These are phyloP conservation scores for Fusarium mangiferae DNA, from an alignment of 2,329 filamentous ascomycete genomes.

Conservation along the genomic window DNA sequence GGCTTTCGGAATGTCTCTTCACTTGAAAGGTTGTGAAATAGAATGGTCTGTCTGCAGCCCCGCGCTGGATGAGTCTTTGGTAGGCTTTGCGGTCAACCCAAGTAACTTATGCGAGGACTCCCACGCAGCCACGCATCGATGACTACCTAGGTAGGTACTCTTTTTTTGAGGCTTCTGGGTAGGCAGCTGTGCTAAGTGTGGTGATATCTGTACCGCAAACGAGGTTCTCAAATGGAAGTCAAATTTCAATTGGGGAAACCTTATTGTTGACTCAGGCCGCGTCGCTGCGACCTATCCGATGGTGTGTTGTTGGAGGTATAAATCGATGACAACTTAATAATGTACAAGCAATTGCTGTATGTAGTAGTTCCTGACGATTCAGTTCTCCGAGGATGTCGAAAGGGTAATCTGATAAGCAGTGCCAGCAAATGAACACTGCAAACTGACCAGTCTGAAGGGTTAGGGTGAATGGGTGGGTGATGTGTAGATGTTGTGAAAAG, in stretches of 20 bases:
- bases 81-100: conserved; percentile 1
- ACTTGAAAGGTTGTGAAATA: background rate
- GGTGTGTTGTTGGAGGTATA: background rate
- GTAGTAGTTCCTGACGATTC: background rate
- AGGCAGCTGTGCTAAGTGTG: background rate
- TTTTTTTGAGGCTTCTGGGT: background rate
- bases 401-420: background rate
- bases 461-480: background rate
- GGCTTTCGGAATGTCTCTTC: background rate
- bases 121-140: conserved; percentile 9
- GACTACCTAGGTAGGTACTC: background rate
- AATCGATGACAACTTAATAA: background rate
- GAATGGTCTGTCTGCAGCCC: background rate
- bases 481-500: conserved; percentile 10
- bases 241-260: background rate
- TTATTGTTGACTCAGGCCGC: conserved; percentile 2
- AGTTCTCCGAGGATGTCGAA: background rate
- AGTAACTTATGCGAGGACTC: background rate
- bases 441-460: background rate
- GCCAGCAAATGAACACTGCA: background rate
- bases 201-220: background rate
- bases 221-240: background rate
- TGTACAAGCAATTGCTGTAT: background rate
- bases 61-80: background rate
- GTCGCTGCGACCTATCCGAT: background rate